phyloP scores from a whole-genome alignment of 495 filamentous ascomycete genomes.

The Penicillium fimorum region DNA sequence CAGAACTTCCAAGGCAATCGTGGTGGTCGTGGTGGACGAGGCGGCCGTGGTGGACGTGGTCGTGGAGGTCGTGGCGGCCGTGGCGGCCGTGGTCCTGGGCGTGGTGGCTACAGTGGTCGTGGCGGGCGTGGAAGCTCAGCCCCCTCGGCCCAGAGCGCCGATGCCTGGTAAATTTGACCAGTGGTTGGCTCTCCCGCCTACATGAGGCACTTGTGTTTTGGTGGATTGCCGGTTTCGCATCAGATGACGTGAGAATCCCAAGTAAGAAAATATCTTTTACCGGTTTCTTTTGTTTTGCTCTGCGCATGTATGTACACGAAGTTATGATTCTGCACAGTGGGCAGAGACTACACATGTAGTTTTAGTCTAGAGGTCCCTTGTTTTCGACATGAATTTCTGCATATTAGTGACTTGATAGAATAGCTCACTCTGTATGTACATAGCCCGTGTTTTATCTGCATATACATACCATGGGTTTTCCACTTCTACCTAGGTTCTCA shows the following conservation, averaged over 20 bases:
- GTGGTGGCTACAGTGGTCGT: neutral
- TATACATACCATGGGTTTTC: neutral
- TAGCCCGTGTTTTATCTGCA: neutral
- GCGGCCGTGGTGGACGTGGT: slow-evolving; percentile 20
- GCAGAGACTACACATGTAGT: too few species aligned
- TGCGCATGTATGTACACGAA: neutral
- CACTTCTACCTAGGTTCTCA: neutral
- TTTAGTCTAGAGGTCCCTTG: neutral
- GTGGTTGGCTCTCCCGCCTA: neutral
- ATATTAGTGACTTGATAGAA: neutral
- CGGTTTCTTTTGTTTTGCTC: neutral
- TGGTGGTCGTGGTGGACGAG: slow-evolving; percentile 20
- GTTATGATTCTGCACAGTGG: neutral
- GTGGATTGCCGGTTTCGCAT: neutral
- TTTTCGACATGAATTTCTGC: neutral
- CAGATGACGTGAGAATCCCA: neutral
- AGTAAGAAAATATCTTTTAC: neutral
- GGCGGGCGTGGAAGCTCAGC: neutral
- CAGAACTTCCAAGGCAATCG: slow-evolving; percentile 7
- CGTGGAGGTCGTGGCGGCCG: slow-evolving; percentile 23
- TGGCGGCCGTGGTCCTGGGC: slow-evolving; percentile 8
- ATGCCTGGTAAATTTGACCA: neutral
- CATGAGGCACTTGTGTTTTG: neutral
- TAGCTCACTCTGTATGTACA: neutral
- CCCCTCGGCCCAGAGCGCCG: neutral